These are phyloP conservation scores for Simplicillium aogashimaense DNA, from an alignment of 2,329 filamentous ascomycete species.

Conservation along the genomic window DNA sequence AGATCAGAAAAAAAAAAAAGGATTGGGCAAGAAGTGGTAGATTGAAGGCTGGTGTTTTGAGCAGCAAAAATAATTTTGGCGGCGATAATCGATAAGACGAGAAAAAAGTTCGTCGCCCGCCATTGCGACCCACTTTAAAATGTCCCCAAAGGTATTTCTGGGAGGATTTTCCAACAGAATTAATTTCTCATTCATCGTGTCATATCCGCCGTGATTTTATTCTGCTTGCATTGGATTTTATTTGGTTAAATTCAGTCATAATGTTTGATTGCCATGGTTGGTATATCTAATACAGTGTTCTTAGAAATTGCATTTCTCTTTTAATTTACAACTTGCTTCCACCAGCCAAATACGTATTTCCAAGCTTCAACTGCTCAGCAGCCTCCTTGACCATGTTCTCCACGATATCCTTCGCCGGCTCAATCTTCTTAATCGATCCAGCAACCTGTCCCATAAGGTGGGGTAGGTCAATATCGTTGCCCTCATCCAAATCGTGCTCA, in stretches of 20 bases:
- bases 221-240: too few relatives aligned
- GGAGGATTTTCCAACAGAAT: too few relatives aligned
- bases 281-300: too few relatives aligned
- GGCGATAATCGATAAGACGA: background rate
- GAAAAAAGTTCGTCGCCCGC: background rate
- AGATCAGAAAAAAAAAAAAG: background rate
- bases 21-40: background rate
- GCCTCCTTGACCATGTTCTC: slow-evolving; percentile 79
- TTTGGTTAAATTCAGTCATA: too few relatives aligned
- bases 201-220: background rate
- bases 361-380: slow-evolving; percentile 53
- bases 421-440: slow-evolving; percentile 63
- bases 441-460: slow-evolving; percentile 93
- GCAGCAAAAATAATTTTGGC: background rate
- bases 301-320: too few relatives aligned
- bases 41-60: background rate
- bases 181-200: background rate
- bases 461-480: slow-evolving; percentile 73
- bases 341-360: slow-evolving; percentile 45
- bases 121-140: too few relatives aligned
- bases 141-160: too few relatives aligned
- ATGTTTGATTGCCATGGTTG: too few relatives aligned
- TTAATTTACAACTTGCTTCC: slow-evolving; percentile 22
- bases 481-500: slow-evolving; percentile 72
- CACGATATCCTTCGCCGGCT: slow-evolving; percentile 75